Evolutionary conservation across 2,329 filamentous ascomycete species (phyloP).

Genomic region (Aplosporella prunicola): DNA sequence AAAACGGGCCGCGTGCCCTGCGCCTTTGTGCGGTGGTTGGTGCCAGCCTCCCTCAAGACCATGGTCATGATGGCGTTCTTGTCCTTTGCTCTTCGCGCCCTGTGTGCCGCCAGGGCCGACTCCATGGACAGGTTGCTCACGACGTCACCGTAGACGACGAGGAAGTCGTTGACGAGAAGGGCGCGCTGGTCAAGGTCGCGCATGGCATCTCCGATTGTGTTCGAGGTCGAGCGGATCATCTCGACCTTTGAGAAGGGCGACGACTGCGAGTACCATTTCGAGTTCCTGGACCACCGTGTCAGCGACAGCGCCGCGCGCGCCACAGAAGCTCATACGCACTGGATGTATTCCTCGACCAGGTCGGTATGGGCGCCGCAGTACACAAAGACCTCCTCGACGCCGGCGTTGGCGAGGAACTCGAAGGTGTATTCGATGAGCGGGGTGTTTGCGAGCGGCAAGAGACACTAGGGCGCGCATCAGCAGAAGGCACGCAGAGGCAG

Average conservation of each 20-base stretch:
- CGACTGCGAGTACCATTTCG: constrained; percentile 63
- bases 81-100: constrained; percentile 68
- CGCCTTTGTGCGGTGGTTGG: constrained; percentile 66
- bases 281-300: constrained; percentile 39
- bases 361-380: constrained; percentile 85
- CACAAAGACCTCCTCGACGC: constrained; percentile 87
- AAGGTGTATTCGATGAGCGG: constrained; percentile 96
- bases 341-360: constrained; percentile 78
- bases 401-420: constrained; percentile 89
- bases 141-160: constrained; percentile 86
- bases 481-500: neutral
- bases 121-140: constrained; percentile 86
- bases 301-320: neutral
- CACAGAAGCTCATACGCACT: constrained; percentile 28
- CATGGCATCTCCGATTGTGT: constrained; percentile 87
- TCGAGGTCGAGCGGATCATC: constrained; percentile 78
- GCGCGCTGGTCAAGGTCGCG: constrained; percentile 82
- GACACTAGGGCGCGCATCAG: constrained; percentile 51
- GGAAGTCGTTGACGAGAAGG: constrained; percentile 80
- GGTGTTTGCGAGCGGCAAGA: constrained; percentile 84
- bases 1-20: constrained; percentile 73
- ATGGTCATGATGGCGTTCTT: constrained; percentile 98
- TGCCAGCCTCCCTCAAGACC: constrained; percentile 70
- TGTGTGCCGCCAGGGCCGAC: constrained; percentile 65
- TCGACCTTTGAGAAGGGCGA: constrained; percentile 74